phyloP scores from a whole-genome alignment of 2,329 filamentous ascomycete genomes.

The Botrytis pseudocinerea region DNA sequence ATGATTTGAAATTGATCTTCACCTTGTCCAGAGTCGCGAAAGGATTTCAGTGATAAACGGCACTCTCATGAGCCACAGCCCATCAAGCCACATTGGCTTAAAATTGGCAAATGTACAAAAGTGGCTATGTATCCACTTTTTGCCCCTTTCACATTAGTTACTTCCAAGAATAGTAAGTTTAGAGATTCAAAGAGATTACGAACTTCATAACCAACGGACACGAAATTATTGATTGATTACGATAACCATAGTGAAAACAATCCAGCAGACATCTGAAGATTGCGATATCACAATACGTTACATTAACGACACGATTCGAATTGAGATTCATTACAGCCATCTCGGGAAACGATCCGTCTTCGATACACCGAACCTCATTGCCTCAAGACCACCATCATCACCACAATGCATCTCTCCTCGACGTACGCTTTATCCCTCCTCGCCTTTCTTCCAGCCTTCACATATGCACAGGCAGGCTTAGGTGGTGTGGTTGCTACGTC shows the following conservation, averaged over 20 bases:
- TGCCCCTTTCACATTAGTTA: slow-evolving; percentile 1
- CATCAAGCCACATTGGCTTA: neutral
- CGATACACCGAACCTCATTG: neutral
- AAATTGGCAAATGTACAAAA: neutral
- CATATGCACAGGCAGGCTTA: slow-evolving; percentile 18
- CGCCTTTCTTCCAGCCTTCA: slow-evolving; percentile 3
- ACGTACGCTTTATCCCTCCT: neutral
- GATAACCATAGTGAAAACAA: neutral
- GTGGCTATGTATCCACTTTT: slow-evolving; percentile 5
- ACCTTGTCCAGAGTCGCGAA: neutral
- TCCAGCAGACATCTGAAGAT: neutral
- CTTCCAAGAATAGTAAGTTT: slow-evolving; percentile 6
- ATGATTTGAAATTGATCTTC: neutral
- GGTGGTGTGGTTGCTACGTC: neutral
- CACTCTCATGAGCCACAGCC: neutral
- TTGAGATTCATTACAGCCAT: neutral
- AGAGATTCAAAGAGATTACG: neutral
- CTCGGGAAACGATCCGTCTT: neutral
- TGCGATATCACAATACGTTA: neutral
- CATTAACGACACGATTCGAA: neutral
- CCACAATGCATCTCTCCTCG: neutral
- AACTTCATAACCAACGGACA: slow-evolving; percentile 11
- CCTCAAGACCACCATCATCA: neutral
- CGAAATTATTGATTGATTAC: neutral
- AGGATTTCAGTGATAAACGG: neutral